Base-by-base conservation (phyloP, 2,329 filamentous ascomycete genomes). In the Aspergillus oerlinghausenensis region DNA sequence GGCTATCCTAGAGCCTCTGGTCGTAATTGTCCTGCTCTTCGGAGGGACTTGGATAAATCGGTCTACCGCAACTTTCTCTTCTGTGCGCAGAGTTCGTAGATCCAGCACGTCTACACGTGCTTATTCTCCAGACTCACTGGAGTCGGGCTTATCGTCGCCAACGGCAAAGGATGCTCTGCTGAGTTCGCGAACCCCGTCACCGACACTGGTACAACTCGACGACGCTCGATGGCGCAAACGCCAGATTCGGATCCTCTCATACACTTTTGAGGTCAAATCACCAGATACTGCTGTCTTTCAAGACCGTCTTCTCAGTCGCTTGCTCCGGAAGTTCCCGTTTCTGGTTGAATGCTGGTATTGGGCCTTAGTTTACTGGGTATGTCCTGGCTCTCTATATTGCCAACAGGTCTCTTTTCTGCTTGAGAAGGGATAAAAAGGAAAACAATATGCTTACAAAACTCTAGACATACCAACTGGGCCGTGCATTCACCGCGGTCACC, bases 301-400 rank as follows among this genome's bases (percentile, higher is more conserved):
- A 60, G 79, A 83, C 59, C 81, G 83, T 49, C 72, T 87, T 11
- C 75, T 88, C 51, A 88, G 85, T 67, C 79, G 87, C 4, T 63
- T 90, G 38, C 78, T 90, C 14, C 79, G 79, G 56, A 86, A 83
- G 66, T 84, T 89, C 62, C 88, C 88, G 0, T 91, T 91, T 67
- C 71, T 90, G 28, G 85, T 86, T 1, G 88, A 91, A 72, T 86
- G 83, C 43, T 90, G 87, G 87, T 90, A 90, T 65, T 90, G 88
- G 88, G 84, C 85, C 2, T 74, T 89, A 60, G 86, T 90, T 51
- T 90, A 90, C 75, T 90, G 88, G 87, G 87, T 89, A 80, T 65
- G 82, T 68, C 29, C n/a, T 54, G n/a, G 17, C 23, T 1, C 11
- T 49, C 14, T 8, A 23, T 32, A n/a, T 42, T 29, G 19, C 26